Conservation (phyloP, 2,329 filamentous ascomycete genomes). For the Neofusicoccum cordaticola region DNA sequence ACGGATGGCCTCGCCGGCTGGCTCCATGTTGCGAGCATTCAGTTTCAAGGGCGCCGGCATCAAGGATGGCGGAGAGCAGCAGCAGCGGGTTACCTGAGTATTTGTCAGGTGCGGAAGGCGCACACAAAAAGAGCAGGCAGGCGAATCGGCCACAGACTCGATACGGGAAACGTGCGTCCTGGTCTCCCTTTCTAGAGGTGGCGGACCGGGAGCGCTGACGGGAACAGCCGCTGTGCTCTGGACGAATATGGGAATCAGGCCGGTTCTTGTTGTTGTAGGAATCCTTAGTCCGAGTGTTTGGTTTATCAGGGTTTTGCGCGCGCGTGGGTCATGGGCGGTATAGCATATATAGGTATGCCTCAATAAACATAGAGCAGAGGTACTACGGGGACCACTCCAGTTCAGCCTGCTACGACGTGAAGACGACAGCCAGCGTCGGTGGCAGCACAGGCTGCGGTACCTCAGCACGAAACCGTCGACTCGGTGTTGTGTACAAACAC, state of each 20-base stretch:
- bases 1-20: background rate
- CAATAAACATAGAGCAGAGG: constrained; percentile 11
- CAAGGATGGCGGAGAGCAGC: background rate
- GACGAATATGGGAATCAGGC: background rate
- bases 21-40: background rate
- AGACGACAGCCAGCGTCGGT: background rate
- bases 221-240: background rate
- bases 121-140: background rate
- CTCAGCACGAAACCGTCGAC: background rate
- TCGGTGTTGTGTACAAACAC: background rate
- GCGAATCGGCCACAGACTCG: background rate
- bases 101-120: constrained; percentile 1
- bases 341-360: constrained; percentile 8
- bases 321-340: constrained; percentile 1
- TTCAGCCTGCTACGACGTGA: no score
- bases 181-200: background rate
- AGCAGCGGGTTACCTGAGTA: background rate
- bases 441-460: background rate
- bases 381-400: background rate
- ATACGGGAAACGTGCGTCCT: background rate
- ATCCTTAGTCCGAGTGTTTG: background rate
- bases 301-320: background rate
- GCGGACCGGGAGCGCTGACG: background rate
- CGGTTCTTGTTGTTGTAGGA: constrained; percentile 1
- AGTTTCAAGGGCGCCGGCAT: no score